Evolutionary conservation across 2,329 filamentous ascomycete genomes (phyloP).

Genomic region (Nemania abortiva): DNA sequence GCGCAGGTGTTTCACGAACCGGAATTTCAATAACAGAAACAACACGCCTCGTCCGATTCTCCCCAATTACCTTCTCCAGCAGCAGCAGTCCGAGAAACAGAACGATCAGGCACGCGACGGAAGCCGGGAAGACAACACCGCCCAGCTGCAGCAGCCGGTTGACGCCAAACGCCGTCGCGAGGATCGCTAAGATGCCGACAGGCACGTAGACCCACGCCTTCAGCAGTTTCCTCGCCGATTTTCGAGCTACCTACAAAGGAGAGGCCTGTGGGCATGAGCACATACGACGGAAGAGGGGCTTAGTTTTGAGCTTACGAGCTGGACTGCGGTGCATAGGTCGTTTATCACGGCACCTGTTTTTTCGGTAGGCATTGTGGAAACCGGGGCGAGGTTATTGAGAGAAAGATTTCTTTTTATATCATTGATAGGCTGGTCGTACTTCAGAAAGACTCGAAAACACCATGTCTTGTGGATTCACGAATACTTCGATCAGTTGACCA

Average conservation of each 20-base stretch:
- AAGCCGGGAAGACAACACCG: conserved; percentile 68
- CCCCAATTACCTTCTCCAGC: conserved; percentile 61
- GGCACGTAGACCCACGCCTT: conserved; percentile 66
- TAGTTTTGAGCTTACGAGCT: conserved; percentile 12
- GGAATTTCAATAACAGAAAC: conserved; percentile 66
- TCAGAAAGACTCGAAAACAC: background rate
- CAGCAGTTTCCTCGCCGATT: conserved; percentile 45
- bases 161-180: conserved; percentile 59
- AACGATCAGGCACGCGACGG: conserved; percentile 68
- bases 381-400: background rate
- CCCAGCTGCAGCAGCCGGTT: conserved; percentile 59
- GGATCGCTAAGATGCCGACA: conserved; percentile 55
- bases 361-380: background rate
- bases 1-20: conserved; percentile 57
- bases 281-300: background rate
- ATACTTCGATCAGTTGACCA: background rate
- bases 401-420: background rate
- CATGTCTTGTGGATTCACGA: background rate
- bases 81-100: conserved; percentile 64
- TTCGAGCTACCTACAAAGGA: conserved; percentile 35
- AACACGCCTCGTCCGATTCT: conserved; percentile 60
- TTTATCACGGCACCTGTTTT: conserved; percentile 7
- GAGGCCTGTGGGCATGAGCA: background rate
- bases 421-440: background rate
- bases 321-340: conserved; percentile 15